Base-by-base conservation (phyloP, 2,329 filamentous ascomycete species). In the Cladosporium sp. region DNA sequence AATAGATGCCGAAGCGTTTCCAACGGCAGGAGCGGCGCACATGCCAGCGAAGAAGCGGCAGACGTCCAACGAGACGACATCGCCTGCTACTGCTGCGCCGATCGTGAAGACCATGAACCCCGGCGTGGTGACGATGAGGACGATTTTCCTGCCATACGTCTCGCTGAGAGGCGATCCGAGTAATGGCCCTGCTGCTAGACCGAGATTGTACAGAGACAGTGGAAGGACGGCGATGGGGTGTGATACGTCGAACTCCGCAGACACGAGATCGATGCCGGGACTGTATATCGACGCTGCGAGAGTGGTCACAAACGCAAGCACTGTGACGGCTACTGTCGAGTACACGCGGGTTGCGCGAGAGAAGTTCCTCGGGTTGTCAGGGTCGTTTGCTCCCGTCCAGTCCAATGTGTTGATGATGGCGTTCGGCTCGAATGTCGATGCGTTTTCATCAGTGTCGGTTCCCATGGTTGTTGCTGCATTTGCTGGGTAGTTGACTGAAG, bases 1-100 rank as follows among this genome's bases (percentile, higher is more conserved):
- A 44, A 65, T 64, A 36, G 57, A 63, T 36, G 50, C 65, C 34
- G 54, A 58, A 3, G 58, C 60, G 55, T 67, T 64, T 24, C 61
- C 56, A 9, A 68, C 58, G 0, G 61, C 63, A 12, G 65, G 64
- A 4, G 63, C 62, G 3, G 64, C 65, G 19, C 65, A 76, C 30
- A 82, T 72, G 0, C 61, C 63, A 1, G 78, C 75, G 42, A 83
- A 69, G 64, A 83, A 65, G 20, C 64, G 57, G 42, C 64, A 65
- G 7, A 64, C 49, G 8, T 54, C 54, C 20, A 67, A 36, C 12
- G 55, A 47, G 1, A 54, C 53, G 12, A 66, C 45, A 24, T 39
- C 53, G 3, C 52, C 43, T 2, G 62, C 58, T 41, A 65, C 57
- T n/a, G 63, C 64, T 13, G 64, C 58, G 17, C 63, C 64, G 9